Evolutionary conservation across 495 filamentous ascomycete species (phyloP).

Genomic region (Neurospora sp.): DNA sequence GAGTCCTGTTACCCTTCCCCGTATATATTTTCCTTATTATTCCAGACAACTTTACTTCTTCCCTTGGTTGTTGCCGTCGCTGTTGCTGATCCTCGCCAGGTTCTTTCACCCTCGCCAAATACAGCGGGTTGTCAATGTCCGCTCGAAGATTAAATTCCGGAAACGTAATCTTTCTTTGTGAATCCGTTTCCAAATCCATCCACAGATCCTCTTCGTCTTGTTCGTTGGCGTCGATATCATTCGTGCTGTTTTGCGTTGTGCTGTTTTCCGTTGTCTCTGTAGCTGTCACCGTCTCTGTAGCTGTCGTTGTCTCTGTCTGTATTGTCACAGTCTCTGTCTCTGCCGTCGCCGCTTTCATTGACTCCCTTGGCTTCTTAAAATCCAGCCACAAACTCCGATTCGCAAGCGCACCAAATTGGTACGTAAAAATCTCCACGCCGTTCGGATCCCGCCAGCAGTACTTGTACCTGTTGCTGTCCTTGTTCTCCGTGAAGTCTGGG

Average conservation of each 20-base stretch:
- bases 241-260: background rate
- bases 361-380: background rate
- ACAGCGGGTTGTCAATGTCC: background rate
- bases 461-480: background rate
- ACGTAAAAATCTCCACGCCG: background rate
- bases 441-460: background rate
- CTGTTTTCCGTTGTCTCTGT: background rate
- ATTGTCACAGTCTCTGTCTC: background rate
- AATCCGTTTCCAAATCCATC: background rate
- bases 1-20: background rate
- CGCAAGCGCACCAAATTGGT: background rate
- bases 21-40: background rate
- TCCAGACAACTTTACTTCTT: background rate
- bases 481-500: background rate
- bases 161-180: background rate
- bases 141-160: background rate
- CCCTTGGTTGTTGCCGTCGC: background rate
- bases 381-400: background rate
- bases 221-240: background rate
- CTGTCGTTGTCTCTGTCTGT: background rate
- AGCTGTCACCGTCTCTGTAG: background rate
- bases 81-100: background rate
- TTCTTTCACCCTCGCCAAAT: background rate
- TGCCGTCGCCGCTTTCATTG: background rate
- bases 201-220: background rate